Percentiles rank a stretch among this genome's conserved stretches.
phyloP scores from a whole-genome alignment of 140 eudicot species.

The Bidens hawaiensis region DNA sequence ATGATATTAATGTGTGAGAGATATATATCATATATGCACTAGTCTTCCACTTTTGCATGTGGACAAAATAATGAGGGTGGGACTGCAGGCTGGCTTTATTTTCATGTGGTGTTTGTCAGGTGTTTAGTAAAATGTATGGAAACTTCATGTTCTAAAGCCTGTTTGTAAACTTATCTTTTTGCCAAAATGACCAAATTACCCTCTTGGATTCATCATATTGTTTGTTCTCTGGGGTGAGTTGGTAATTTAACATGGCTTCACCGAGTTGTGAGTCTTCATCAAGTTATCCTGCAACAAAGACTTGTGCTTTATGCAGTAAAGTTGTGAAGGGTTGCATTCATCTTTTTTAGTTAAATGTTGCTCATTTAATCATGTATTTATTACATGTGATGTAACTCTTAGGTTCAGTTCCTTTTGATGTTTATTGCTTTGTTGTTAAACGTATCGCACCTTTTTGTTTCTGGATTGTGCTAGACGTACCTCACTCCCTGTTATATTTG shows the following conservation, averaged over 20 bases:
- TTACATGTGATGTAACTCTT: no score
- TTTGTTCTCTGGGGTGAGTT: not conserved
- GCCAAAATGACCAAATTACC: constrained; percentile 28
- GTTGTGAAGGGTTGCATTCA: not conserved
- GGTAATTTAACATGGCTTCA: constrained; percentile 9
- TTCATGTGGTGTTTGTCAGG: constrained; percentile 78
- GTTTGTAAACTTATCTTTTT: constrained; percentile 25
- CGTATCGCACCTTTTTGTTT: no score
- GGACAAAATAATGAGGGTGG: no score
- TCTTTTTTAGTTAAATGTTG: constrained; percentile 7
- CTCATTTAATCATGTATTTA: constrained; percentile 7
- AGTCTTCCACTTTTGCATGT: no score
- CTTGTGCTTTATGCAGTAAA: constrained; percentile 4
- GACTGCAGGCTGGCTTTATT: constrained; percentile 48
- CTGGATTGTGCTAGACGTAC: constrained; percentile 1
- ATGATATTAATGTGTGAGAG: no score
- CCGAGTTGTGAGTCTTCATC: not conserved
- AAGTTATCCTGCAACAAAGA: not conserved
- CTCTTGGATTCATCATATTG: constrained; percentile 13
- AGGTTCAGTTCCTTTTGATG: not conserved
- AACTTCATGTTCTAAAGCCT: constrained; percentile 38
- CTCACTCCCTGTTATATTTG: no score
- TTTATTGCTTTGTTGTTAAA: not conserved
- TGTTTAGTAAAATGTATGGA: constrained; percentile 45
- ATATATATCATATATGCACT: no score